A percentile compares a stretch with the other conserved stretches of the same genome.
Evolutionary conservation across 2,329 filamentous ascomycete genomes (phyloP).

Genomic region (Sporothrix dimorphospora): DNA sequence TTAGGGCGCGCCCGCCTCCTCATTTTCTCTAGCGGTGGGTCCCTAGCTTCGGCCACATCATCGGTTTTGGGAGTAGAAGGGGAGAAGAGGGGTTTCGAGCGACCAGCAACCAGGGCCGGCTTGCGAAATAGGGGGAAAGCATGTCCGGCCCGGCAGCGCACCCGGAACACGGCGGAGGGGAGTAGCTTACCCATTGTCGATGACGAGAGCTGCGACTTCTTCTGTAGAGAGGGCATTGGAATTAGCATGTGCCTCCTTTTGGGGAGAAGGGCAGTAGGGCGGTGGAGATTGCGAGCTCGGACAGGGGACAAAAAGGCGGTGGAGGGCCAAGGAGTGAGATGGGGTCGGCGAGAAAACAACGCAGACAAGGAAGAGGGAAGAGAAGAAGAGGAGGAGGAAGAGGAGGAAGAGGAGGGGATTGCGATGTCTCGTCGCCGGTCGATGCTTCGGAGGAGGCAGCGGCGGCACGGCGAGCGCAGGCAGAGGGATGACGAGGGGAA

Average conservation of each 20-base stretch:
- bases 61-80: slow-evolving; percentile 25
- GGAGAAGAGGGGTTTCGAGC: slow-evolving; percentile 25
- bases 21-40: slow-evolving; percentile 28
- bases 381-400: slow-evolving; percentile 4
- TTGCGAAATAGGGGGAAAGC: neutral
- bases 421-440: neutral
- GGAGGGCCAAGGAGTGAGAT: neutral
- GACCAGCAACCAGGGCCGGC: neutral
- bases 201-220: slow-evolving; percentile 99
- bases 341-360: neutral
- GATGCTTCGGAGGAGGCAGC: neutral
- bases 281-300: slow-evolving; percentile 19
- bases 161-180: neutral
- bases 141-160: neutral
- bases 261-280: neutral
- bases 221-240: slow-evolving; percentile 62
- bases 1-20: slow-evolving; percentile 16
- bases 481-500: neutral
- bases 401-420: neutral
- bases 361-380: slow-evolving; percentile 3
- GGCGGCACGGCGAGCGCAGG: neutral
- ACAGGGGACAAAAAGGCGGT: slow-evolving; percentile 29
- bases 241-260: slow-evolving; percentile 26
- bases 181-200: slow-evolving; percentile 98
- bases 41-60: slow-evolving; percentile 31